A percentile compares a stretch with the other conserved stretches of the same genome.
Evolutionary conservation across 2,329 filamentous ascomycete species (phyloP).

Genomic region (Cercospora sp.): DNA sequence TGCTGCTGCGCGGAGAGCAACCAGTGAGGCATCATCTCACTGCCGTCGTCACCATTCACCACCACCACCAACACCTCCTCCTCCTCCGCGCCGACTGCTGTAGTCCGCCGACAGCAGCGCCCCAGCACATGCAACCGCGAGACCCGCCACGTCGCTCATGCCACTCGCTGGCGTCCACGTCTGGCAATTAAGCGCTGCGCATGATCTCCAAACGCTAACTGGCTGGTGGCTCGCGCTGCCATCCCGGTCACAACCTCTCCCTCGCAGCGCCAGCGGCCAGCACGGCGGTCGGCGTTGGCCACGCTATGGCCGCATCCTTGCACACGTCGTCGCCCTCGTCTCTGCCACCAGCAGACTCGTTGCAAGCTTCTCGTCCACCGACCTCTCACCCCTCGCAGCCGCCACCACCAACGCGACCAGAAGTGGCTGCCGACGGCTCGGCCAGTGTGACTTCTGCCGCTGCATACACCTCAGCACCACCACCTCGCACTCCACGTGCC

Average conservation of each 20-base stretch:
- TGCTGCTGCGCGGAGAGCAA: neutral
- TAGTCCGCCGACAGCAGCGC: no score
- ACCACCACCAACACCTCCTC: neutral
- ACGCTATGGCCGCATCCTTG: conserved; percentile 12
- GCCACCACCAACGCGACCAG: neutral
- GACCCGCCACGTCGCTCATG: neutral
- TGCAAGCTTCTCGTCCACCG: neutral
- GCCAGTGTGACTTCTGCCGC: neutral
- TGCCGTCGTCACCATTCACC: neutral
- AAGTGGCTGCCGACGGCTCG: neutral
- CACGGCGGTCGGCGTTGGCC: neutral
- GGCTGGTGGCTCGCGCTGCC: neutral
- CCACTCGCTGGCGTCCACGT: neutral
- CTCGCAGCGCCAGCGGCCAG: neutral
- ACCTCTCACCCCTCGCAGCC: neutral
- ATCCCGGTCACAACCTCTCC: conserved; percentile 13
- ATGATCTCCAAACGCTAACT: conserved; percentile 12
- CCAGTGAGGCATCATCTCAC: neutral
- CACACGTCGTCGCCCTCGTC: neutral
- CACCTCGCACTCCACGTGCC: conserved; percentile 10
- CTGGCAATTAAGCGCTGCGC: conserved; percentile 4
- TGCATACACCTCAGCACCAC: neutral
- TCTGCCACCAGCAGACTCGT: conserved; percentile 6
- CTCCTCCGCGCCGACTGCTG: neutral
- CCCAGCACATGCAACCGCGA: no score